Percentiles rank a stretch among this genome's conserved stretches.
Evolutionary conservation across 768 basidiomycete genomes (phyloP).

Genomic region (Chalciporus chontae): DNA sequence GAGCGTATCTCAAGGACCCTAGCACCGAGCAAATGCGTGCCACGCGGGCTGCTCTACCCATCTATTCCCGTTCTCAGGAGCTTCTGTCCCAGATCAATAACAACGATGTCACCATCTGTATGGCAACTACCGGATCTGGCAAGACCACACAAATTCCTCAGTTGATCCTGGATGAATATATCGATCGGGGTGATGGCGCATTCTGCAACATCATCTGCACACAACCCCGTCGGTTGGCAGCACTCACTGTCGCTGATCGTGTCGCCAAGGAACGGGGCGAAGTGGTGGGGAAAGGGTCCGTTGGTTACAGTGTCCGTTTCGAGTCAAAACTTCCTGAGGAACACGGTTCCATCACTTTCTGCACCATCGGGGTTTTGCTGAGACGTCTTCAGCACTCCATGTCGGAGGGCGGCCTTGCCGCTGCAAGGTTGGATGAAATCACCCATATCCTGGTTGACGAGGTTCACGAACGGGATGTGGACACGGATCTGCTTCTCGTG

Average conservation of each 20-base stretch:
- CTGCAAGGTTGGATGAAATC: slow-evolving; percentile 60
- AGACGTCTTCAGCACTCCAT: slow-evolving; percentile 79
- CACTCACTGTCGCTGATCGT: slow-evolving; percentile 87
- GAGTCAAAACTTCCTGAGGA: slow-evolving; percentile 75
- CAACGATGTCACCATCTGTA: slow-evolving; percentile 84
- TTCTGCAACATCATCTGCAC: slow-evolving; percentile 89
- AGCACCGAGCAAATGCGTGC: slow-evolving; percentile 61
- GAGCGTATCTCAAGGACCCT: slow-evolving; percentile 61
- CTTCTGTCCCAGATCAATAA: slow-evolving; percentile 65
- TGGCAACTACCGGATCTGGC: slow-evolving; percentile 89
- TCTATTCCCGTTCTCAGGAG: slow-evolving; percentile 63
- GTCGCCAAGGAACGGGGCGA: slow-evolving; percentile 88
- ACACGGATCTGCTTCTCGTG: slow-evolving; percentile 86
- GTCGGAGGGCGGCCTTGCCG: slow-evolving; percentile 35
- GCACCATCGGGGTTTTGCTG: slow-evolving; percentile 89
- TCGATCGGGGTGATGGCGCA: slow-evolving; percentile 74
- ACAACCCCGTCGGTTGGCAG: slow-evolving; percentile 88
- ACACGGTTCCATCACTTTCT: slow-evolving; percentile 86
- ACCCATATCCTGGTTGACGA: slow-evolving; percentile 94
- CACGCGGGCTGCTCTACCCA: slow-evolving; percentile 67
- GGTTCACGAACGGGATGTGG: slow-evolving; percentile 93
- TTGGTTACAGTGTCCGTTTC: slow-evolving; percentile 93
- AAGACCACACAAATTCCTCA: slow-evolving; percentile 97
- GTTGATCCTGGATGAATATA: slow-evolving; percentile 82
- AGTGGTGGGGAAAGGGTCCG: slow-evolving; percentile 53